Evolutionary conservation across 257 asterid species (phyloP), one percentile per base, ranked within the genome.

Genomic region (Solanum pinnatisectum): DNA sequence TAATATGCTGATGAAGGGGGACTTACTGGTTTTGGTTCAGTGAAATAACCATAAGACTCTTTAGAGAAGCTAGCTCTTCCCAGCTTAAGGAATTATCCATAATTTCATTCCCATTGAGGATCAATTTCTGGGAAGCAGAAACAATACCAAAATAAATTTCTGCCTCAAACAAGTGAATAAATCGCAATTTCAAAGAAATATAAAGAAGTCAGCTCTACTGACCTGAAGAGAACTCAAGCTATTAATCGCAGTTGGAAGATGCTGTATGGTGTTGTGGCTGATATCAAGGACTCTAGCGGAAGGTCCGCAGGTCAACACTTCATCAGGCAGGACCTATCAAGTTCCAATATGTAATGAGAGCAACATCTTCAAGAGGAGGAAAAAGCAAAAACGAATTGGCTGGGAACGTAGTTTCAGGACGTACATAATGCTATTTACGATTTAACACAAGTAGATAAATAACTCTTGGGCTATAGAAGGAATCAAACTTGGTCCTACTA

Each of bases 291-390:
- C 92, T 88, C 98, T 92, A 89, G 94, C 93, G 84, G 89, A 90
- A 79, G 91, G 46, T 87, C 94, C 96, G 88, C 94, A 92, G 14
- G 87, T 82, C 96, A 96, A 95, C 86, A 95, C 95, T 88, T 96
- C 98, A 59, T 90, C 98, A 83, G 99, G 98, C 89, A 95, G 91
- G 88, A 90, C 87, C 99, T 96, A 84, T 89, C 91, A 94, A 87
- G 83, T 88, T 85, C 89, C 88, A 90, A 90, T 87, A 84, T 74
- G 88, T 46, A 49, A 81, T 18, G 42, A 81, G 12, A 81, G 37
- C 10, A 81, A 81, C 46, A 46, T 49, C 85, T 81, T 81, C 67
- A 81, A 27, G 85, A 27, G 52, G 84, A 90, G 89, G 78, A 79
- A 88, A 87, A 39, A 40, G 71, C 10, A 9, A 77, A 68, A 52